Conservation (phyloP, 768 basidiomycete genomes). For the Lactifluus volemus region DNA sequence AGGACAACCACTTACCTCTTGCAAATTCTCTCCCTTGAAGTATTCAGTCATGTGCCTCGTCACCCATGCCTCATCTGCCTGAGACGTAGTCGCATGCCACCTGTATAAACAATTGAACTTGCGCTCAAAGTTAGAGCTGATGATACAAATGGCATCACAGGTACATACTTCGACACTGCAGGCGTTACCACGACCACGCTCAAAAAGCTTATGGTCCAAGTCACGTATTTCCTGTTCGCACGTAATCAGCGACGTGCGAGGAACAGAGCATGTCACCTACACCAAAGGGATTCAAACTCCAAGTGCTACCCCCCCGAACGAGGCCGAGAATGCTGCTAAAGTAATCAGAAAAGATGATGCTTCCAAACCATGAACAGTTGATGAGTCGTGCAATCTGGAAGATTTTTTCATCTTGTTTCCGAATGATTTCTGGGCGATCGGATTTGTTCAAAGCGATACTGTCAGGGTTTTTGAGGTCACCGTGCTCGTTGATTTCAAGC, state of each 20-base stretch:
- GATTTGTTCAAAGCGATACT: conserved; percentile 27
- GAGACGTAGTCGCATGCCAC: conserved; percentile 78
- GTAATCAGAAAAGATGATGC: conserved; percentile 74
- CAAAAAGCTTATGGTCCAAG: conserved; percentile 55
- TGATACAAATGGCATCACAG: background rate
- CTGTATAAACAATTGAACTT: conserved; percentile 82
- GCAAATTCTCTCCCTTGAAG: conserved; percentile 45
- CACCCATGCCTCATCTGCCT: conserved; percentile 65
- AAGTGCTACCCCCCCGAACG: conserved; percentile 61
- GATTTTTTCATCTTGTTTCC: conserved; percentile 41
- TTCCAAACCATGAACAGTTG: conserved; percentile 76
- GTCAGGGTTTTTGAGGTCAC: conserved; percentile 48
- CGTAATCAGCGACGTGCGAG: background rate
- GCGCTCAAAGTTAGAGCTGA: background rate
- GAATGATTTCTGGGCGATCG: conserved; percentile 28
- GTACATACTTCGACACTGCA: conserved; percentile 66
- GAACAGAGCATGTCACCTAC: conserved; percentile 28
- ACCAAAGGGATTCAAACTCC: conserved; percentile 70
- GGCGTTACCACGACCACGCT: conserved; percentile 73
- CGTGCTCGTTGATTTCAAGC: conserved; percentile 74
- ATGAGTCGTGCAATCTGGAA: conserved; percentile 75
- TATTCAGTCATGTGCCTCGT: conserved; percentile 37
- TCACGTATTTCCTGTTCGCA: conserved; percentile 52
- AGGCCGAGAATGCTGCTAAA: conserved; percentile 76
- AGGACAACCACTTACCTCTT: conserved; percentile 26